These are phyloP conservation scores for Symbiodinium pilosum DNA, from an alignment of 73 alveolate genomes.

Conservation along the genomic window DNA sequence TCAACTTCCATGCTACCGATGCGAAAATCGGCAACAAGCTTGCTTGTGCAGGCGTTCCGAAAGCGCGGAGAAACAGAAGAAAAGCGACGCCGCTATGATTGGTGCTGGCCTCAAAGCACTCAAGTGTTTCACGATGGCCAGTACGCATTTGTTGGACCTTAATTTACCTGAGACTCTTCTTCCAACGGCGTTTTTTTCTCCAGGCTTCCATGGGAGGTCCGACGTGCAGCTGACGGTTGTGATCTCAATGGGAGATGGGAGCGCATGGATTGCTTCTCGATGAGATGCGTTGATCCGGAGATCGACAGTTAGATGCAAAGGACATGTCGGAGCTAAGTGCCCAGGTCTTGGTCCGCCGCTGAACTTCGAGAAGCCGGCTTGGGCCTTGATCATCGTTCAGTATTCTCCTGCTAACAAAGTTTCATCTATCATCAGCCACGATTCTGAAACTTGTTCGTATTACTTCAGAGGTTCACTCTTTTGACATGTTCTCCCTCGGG, in stretches of 20 bases:
- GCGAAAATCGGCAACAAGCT: background rate
- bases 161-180: no score
- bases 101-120: background rate
- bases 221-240: slow-evolving; percentile 51
- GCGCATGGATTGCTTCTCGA: background rate
- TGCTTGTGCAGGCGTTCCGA: slow-evolving; percentile 59
- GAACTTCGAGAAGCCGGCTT: slow-evolving; percentile 75
- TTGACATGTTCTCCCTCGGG: slow-evolving; percentile 94
- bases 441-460: no score
- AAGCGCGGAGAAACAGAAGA: slow-evolving; percentile 88
- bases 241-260: background rate
- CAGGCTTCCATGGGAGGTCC: slow-evolving; percentile 91
- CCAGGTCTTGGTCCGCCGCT: slow-evolving; percentile 84
- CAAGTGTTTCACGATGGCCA: no score
- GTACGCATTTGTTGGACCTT: no score
- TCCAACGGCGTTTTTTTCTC: no score
- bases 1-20: no score
- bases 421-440: background rate
- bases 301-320: no score
- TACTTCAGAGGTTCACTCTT: slow-evolving; percentile 47
- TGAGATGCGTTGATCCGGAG: no score
- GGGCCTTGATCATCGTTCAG: background rate
- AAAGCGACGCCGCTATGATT: slow-evolving; percentile 78
- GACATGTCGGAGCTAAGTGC: no score
- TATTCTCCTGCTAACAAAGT: background rate